phyloP scores from a whole-genome alignment of 1,139 yeast genomes.

The Magnusiomyces ingens region DNA sequence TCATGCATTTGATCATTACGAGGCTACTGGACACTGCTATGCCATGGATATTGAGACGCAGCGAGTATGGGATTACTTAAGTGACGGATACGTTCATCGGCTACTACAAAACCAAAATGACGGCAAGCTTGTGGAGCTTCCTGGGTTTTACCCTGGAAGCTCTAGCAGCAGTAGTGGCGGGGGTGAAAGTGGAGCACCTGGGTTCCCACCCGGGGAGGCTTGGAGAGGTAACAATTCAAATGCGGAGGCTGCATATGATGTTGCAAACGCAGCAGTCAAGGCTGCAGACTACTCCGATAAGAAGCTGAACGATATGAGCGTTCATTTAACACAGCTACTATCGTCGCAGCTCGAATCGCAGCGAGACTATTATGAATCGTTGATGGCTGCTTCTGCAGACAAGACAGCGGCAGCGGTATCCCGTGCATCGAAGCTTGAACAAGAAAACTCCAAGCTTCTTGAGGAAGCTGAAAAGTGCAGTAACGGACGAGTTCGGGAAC shows the following conservation, averaged over 20 bases:
- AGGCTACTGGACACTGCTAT: conserved; percentile 76
- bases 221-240: background rate
- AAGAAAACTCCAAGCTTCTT: conserved; percentile 22
- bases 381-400: conserved; percentile 42
- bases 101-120: conserved; percentile 77
- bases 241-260: conserved; percentile 6
- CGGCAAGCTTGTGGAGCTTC: conserved; percentile 74
- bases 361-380: conserved; percentile 70
- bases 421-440: conserved; percentile 37
- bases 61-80: conserved; percentile 93
- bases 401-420: conserved; percentile 27
- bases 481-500: conserved; percentile 16
- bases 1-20: conserved; percentile 80
- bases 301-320: conserved; percentile 50
- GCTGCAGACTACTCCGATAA: conserved; percentile 20
- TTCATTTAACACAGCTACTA: conserved; percentile 73
- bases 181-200: background rate
- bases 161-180: background rate
- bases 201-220: background rate
- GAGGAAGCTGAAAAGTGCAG: conserved; percentile 15
- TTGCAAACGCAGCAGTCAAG: conserved; percentile 13
- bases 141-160: conserved; percentile 23
- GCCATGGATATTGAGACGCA: conserved; percentile 84
- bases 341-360: conserved; percentile 85
- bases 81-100: conserved; percentile 86